Percentiles rank a stretch among this genome's conserved stretches.
phyloP scores from a whole-genome alignment of 2,329 filamentous ascomycete genomes.

The Stagonosporopsis vannaccii region DNA sequence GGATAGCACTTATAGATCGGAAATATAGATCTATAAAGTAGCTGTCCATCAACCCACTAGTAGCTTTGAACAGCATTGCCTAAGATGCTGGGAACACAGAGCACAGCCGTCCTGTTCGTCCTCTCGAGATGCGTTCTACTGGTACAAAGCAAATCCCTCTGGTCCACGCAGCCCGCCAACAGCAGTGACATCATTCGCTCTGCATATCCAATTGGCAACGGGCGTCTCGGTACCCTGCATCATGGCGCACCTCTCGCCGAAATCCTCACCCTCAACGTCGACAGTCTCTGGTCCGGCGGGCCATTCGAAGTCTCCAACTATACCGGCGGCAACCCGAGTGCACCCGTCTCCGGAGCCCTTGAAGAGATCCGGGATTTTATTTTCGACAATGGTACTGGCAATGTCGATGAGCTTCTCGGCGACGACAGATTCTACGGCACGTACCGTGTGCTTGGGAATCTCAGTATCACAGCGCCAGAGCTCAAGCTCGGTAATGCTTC shows the following conservation, averaged over 20 bases:
- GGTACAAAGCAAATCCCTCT: conserved; percentile 23
- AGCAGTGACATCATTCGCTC: conserved; percentile 33
- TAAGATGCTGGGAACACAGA: neutral
- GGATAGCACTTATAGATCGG: neutral
- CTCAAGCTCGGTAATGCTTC: conserved; percentile 16
- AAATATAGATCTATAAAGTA: neutral
- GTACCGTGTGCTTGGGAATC: conserved; percentile 58
- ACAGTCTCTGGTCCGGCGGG: conserved; percentile 60
- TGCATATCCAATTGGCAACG: conserved; percentile 59
- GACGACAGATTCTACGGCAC: conserved; percentile 53
- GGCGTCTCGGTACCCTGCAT: conserved; percentile 56
- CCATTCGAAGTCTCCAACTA: conserved; percentile 57
- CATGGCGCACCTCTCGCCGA: conserved; percentile 55
- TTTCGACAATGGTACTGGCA: conserved; percentile 59
- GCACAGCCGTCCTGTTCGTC: neutral
- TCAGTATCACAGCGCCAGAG: conserved; percentile 52
- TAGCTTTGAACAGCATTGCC: no score
- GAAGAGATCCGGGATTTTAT: conserved; percentile 56
- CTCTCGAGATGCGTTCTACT: neutral
- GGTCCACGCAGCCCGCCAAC: conserved; percentile 28
- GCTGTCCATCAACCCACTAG: neutral
- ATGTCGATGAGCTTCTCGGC: conserved; percentile 50
- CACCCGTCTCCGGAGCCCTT: conserved; percentile 43
- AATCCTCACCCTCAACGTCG: conserved; percentile 56
- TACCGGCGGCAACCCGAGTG: conserved; percentile 56